Evolutionary conservation across 2,329 filamentous ascomycete species (phyloP), one percentile per base, ranked within the genome.

Genomic region (Microdochium bolleyi): DNA sequence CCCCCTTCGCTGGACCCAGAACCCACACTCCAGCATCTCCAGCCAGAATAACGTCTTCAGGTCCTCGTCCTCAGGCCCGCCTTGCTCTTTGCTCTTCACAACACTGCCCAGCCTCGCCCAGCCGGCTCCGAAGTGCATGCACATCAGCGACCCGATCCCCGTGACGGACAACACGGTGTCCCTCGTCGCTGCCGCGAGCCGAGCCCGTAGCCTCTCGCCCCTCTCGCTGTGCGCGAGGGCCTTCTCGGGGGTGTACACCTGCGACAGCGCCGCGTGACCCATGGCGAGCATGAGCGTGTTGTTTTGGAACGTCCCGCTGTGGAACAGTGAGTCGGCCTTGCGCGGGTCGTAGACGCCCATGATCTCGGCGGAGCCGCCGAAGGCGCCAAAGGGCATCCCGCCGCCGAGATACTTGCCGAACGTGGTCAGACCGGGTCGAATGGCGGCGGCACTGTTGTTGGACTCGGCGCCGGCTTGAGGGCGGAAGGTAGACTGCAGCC

Each of bases 291-390:
- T 46, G 41, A 46, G 41, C n/a, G 74, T 73, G 57, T 85, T 84
- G 58, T 85, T 85, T 59, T 85, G 84, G 66, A 83, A 85, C 0
- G 82, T 85, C 0, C 82, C 82, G 0, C 79, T 76, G 57, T 85
- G 81, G 2, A 68, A 64, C 3, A 82, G 64, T 1, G 64, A 60
- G 2, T 63, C 67, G 2, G 58, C 51, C 4, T 62, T 60, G 10
- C 71, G 56, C n/a, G 76, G 75, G 58, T 79, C 75, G 61, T 76
- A 83, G 13, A 77, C 60, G 0, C 61, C 59, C 76, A 83, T 82
- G 44, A 83, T 69, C 2, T 76, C 70, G 50, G 63, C 60, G 21
- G 68, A 63, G 0, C 80, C 80, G 1, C 81, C 80, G 58, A 85
- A 83, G 0, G 75, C 78, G 2, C 80, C 81, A 58, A 84, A 82